Conservation (phyloP, 345 rosid species). For the Eucalyptus sp. region DNA sequence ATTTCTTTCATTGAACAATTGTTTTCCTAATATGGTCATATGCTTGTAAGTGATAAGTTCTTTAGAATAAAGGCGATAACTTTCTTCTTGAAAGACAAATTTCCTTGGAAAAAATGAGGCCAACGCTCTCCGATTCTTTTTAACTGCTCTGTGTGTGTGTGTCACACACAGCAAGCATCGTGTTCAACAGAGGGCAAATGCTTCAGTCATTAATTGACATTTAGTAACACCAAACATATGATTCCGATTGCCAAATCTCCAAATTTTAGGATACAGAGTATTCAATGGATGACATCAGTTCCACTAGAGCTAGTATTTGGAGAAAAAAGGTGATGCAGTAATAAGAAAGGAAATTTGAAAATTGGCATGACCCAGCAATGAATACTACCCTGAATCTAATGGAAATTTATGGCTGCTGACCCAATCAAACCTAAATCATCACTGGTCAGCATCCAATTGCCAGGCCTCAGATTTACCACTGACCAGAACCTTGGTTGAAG, state of each 20-base stretch:
- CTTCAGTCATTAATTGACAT: neutral
- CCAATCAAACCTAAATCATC: neutral
- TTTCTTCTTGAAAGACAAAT: neutral
- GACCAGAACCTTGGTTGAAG: neutral
- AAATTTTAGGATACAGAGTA: neutral
- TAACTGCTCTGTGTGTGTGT: neutral
- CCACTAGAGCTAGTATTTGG: neutral
- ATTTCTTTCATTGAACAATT: neutral
- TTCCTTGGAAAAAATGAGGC: neutral
- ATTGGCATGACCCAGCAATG: neutral
- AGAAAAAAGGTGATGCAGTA: neutral
- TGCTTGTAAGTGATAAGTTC: neutral
- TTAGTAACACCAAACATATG: neutral
- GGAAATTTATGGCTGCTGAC: neutral
- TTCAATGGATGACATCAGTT: neutral
- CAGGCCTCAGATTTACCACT: neutral
- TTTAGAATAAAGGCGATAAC: neutral
- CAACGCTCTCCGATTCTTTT: neutral
- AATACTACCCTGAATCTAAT: neutral
- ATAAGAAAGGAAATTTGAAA: neutral
- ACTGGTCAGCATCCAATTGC: neutral
- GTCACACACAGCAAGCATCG: neutral
- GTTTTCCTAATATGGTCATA: neutral
- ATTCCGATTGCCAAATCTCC: neutral
- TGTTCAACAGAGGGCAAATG: neutral